A percentile compares a stretch with the other conserved stretches of the same genome.
phyloP scores from a whole-genome alignment of 2,329 filamentous ascomycete genomes.

The Colletotrichum spinosum region DNA sequence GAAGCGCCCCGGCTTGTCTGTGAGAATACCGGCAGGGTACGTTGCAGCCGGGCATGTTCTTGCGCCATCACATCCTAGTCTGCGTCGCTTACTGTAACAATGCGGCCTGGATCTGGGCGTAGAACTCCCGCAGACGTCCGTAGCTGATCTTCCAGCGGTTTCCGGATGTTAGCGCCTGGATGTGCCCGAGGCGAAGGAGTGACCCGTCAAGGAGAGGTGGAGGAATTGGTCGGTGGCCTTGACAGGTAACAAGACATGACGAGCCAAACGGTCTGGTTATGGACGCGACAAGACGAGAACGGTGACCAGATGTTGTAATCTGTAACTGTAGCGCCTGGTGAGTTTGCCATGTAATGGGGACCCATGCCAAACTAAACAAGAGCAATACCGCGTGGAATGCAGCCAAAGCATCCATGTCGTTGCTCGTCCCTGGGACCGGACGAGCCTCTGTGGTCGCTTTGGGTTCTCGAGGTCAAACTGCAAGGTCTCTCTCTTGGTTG shows the following conservation, averaged over 20 bases:
- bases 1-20: background rate
- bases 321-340: background rate
- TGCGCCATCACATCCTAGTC: slow-evolving; percentile 14
- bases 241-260: too few species aligned
- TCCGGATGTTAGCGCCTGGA: too few species aligned
- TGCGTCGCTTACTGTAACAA: background rate
- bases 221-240: too few species aligned
- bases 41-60: background rate
- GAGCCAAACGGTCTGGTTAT: too few species aligned
- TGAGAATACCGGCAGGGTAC: background rate
- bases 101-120: background rate
- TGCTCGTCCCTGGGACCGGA: background rate
- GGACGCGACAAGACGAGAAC: too few species aligned
- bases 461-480: background rate
- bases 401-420: slow-evolving; percentile 17
- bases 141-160: too few species aligned
- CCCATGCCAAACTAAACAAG: slow-evolving; percentile 14
- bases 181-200: too few species aligned
- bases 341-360: slow-evolving; percentile 4
- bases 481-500: background rate
- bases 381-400: slow-evolving; percentile 25
- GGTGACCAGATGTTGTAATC: background rate
- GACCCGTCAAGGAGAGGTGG: too few species aligned
- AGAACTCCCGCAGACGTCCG: too few species aligned
- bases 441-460: background rate